phyloP scores from a whole-genome alignment of 768 basidiomycete species.

The Hericium coralloides region DNA sequence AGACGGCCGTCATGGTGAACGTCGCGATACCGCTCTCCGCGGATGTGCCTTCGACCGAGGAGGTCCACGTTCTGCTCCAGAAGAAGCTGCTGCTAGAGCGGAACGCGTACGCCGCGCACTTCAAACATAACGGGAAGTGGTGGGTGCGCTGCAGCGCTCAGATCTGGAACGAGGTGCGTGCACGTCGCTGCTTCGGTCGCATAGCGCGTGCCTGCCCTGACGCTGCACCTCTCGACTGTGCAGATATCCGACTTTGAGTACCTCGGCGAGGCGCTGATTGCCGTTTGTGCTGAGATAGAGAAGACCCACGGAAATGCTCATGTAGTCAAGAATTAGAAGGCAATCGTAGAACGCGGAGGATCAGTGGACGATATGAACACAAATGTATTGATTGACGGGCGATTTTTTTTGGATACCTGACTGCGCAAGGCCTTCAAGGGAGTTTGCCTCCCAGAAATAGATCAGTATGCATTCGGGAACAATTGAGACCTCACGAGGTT shows the following conservation, averaged over 20 bases:
- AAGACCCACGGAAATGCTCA: neutral
- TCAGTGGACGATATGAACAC: too few relatives aligned
- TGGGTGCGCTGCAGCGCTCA: slow-evolving; percentile 29
- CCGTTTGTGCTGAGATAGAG: slow-evolving; percentile 15
- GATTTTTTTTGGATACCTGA: too few relatives aligned
- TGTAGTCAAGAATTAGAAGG: too few relatives aligned
- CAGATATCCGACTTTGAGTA: slow-evolving; percentile 23
- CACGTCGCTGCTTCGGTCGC: neutral
- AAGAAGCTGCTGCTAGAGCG: slow-evolving; percentile 20
- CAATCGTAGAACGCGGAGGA: too few relatives aligned
- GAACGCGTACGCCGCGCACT: slow-evolving; percentile 21
- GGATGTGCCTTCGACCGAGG: slow-evolving; percentile 12
- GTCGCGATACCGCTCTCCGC: slow-evolving; percentile 31
- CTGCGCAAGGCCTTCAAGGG: too few relatives aligned
- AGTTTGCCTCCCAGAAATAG: too few relatives aligned
- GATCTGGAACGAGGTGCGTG: slow-evolving; percentile 28
- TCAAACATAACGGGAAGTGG: slow-evolving; percentile 24
- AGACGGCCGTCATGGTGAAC: slow-evolving; percentile 67
- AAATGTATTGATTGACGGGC: too few relatives aligned
- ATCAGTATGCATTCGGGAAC: too few relatives aligned
- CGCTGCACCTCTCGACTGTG: neutral
- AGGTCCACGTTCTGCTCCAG: slow-evolving; percentile 10
- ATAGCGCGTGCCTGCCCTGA: neutral
- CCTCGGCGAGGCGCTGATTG: slow-evolving; percentile 15
- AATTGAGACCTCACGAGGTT: too few relatives aligned